phyloP scores from a whole-genome alignment of 2,329 filamentous ascomycete species.

The Raffaelea ambrosiae region DNA sequence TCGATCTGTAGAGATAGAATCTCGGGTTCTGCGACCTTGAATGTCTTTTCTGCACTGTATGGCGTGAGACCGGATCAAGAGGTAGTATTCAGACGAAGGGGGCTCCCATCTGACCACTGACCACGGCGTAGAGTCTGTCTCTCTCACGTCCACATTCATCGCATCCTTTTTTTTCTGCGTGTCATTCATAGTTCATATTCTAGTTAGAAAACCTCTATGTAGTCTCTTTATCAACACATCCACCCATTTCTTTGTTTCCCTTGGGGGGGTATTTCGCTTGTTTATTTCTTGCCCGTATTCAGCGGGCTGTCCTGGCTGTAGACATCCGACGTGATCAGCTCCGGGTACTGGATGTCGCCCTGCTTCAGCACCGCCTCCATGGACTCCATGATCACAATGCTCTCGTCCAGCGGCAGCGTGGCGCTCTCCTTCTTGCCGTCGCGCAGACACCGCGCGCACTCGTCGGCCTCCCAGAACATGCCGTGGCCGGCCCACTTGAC shows the following conservation, averaged over 20 bases:
- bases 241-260: background rate
- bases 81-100: too few species aligned
- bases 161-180: too few species aligned
- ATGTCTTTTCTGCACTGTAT: too few species aligned
- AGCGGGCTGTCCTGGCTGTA: conserved; percentile 53
- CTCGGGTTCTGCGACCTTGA: too few species aligned
- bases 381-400: conserved; percentile 73
- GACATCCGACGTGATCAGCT: conserved; percentile 46
- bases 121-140: too few species aligned
- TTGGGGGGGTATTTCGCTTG: background rate
- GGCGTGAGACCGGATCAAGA: too few species aligned
- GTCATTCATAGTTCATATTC: too few species aligned
- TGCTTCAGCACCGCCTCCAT: conserved; percentile 49
- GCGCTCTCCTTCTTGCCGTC: conserved; percentile 72
- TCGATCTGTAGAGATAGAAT: too few species aligned
- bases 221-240: too few species aligned
- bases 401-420: conserved; percentile 64
- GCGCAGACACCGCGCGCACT: conserved; percentile 39
- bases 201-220: too few species aligned
- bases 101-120: too few species aligned
- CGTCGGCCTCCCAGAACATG: conserved; percentile 59
- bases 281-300: conserved; percentile 40
- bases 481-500: conserved; percentile 54
- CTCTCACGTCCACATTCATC: too few species aligned
- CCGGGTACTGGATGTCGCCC: conserved; percentile 45